Conservation (phyloP, 2,329 filamentous ascomycete species). For the Penicillium corylophilum region DNA sequence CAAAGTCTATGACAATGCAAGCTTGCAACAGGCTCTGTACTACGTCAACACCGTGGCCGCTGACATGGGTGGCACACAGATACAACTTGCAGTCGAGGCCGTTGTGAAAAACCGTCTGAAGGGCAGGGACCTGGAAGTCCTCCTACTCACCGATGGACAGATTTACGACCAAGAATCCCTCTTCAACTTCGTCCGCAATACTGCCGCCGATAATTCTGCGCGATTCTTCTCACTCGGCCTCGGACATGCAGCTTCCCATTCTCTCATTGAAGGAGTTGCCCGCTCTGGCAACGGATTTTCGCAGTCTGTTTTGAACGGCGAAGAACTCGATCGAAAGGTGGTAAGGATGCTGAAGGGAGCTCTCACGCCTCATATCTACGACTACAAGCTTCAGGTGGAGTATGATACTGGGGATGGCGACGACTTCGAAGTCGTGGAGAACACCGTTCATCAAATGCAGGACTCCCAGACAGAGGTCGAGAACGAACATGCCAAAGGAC, state of each 20-base stretch:
- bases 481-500: conserved; percentile 11
- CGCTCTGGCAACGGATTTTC: conserved; percentile 59
- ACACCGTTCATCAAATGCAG: conserved; percentile 48
- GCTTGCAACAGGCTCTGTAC: conserved; percentile 44
- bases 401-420: conserved; percentile 50
- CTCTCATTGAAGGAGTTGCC: conserved; percentile 60
- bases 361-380: conserved; percentile 63
- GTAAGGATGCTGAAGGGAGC: conserved; percentile 73
- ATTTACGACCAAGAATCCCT: conserved; percentile 52
- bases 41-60: conserved; percentile 47
- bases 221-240: conserved; percentile 59
- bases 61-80: conserved; percentile 56
- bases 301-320: conserved; percentile 61
- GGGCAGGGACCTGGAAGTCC: conserved; percentile 52
- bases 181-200: conserved; percentile 50
- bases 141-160: conserved; percentile 58
- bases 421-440: conserved; percentile 59
- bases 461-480: conserved; percentile 6
- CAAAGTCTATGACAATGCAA: conserved; percentile 47
- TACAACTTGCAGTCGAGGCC: conserved; percentile 49
- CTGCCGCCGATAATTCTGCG: conserved; percentile 44
- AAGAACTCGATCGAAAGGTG: conserved; percentile 68
- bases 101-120: conserved; percentile 48
- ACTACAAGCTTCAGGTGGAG: conserved; percentile 64
- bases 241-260: conserved; percentile 54